These are phyloP conservation scores for Cetradonia linearis DNA, from an alignment of 495 filamentous ascomycete genomes.

Conservation along the genomic window DNA sequence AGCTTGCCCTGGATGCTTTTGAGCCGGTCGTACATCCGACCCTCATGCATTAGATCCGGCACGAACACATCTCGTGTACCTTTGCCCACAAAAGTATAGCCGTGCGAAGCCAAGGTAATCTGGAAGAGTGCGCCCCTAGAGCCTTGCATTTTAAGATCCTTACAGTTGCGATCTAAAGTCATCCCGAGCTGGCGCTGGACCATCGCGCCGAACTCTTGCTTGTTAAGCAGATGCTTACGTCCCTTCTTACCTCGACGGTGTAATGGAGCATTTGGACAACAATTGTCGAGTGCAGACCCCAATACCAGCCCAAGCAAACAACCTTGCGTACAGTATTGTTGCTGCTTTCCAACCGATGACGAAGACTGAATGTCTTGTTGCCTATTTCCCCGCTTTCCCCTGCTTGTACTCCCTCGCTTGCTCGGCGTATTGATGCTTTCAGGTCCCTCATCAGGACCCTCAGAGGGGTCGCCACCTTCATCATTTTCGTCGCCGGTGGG, in stretches of 20 bases:
- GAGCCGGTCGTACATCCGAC: conserved; percentile 32
- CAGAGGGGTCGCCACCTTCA: background rate
- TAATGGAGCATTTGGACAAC: background rate
- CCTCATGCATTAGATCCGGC: conserved; percentile 34
- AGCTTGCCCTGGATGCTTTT: conserved; percentile 19
- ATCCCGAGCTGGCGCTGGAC: background rate
- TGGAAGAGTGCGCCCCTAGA: background rate
- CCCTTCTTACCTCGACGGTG: background rate
- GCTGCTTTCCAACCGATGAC: background rate
- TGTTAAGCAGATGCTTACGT: background rate
- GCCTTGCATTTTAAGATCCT: background rate
- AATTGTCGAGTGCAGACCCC: background rate
- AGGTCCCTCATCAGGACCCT: background rate
- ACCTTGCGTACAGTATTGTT: background rate
- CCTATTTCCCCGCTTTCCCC: background rate
- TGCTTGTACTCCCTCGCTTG: background rate
- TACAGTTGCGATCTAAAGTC: background rate
- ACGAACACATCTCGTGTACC: conserved; percentile 32
- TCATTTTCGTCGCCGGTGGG: background rate
- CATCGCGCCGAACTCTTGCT: background rate
- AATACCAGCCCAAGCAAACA: background rate
- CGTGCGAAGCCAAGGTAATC: conserved; percentile 21
- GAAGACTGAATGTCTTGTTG: background rate
- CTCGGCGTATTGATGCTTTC: background rate
- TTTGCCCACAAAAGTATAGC: conserved; percentile 42